Percentiles rank a stretch among this genome's conserved stretches.
Conservation (phyloP, 495 filamentous ascomycete species). For the Penicillium paradoxum region DNA sequence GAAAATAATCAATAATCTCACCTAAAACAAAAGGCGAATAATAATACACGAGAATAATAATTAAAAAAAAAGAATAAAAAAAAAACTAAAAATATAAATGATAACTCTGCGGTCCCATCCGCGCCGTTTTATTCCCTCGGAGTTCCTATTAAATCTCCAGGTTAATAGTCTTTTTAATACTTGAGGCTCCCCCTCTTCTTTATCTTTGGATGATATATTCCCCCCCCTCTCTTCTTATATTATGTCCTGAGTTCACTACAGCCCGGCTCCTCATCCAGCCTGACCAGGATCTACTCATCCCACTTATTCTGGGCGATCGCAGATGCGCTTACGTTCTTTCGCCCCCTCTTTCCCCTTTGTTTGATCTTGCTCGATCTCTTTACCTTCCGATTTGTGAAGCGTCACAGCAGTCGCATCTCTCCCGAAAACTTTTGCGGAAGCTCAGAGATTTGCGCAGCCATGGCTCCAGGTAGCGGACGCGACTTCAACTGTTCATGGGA, state of each 20-base stretch:
- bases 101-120: constrained; percentile 17
- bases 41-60: constrained; percentile 4
- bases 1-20: neutral
- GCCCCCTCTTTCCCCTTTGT: constrained; percentile 2
- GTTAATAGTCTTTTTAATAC: constrained; percentile 5
- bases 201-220: neutral
- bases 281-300: constrained; percentile 13
- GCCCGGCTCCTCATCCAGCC: constrained; percentile 18
- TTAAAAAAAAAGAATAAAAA: constrained; percentile 2
- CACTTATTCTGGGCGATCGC: constrained; percentile 10
- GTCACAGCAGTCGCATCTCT: neutral
- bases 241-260: constrained; percentile 19
- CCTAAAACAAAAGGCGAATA: too few relatives aligned
- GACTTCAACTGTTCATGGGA: constrained; percentile 47
- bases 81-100: constrained; percentile 1
- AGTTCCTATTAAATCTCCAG: constrained; percentile 1
- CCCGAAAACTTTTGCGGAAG: neutral
- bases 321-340: constrained; percentile 14
- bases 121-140: constrained; percentile 22
- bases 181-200: constrained; percentile 10
- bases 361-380: neutral
- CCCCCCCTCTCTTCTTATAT: constrained; percentile 10
- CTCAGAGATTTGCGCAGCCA: constrained; percentile 14
- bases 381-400: neutral
- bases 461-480: constrained; percentile 44